Base-by-base conservation (phyloP, 306 rosid species). In the Dicorynia guianensis region DNA sequence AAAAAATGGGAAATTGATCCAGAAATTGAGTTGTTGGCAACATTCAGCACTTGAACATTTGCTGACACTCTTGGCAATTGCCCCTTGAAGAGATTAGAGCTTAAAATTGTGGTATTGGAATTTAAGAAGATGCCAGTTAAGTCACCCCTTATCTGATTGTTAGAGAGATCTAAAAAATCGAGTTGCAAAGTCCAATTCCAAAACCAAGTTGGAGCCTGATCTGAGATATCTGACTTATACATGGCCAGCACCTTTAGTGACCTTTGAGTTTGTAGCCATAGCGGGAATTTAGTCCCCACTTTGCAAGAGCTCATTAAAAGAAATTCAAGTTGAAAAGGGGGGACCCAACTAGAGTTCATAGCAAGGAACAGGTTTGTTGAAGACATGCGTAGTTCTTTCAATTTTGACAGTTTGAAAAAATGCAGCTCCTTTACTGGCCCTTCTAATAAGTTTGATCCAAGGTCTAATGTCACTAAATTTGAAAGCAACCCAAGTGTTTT, bases 231-330 rank as follows among this genome's bases (percentile, higher is more conserved):
- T 59, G 84, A n/a, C 8, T 13, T 67, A 10, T 86, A 68, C 48
- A 86, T 46, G 56, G 66, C 17, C 48, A 86, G 8, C 0, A 4
- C 12, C 40, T 1, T 1, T 6, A 68, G 9, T 1, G 60, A 47
- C 10, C 18, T 64, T 64, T 78, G 76, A 5, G 3, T 11, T 77
- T 34, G 62, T n/a, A 87, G 63, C 88, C 90, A 87, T 35, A 19
- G 5, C 11, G 88, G 88, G 63, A 87, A 75, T 10, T 72, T 54
- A 4, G 71, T 81, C 6, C 82, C 86, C n/a, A 83, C 7, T 44
- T 46, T 55, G 49, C 74, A 84, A 20, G 56, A 78, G 44, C 67
- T 82, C 52, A 81, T 14, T 0, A 0, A 1, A 60, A 80, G 55
- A 11, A 5, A 3, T 3, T 14, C 25, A 35, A 86, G 85, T 55